phyloP scores from a whole-genome alignment of 2,329 filamentous ascomycete species.

The Calonectria ilicicola region DNA sequence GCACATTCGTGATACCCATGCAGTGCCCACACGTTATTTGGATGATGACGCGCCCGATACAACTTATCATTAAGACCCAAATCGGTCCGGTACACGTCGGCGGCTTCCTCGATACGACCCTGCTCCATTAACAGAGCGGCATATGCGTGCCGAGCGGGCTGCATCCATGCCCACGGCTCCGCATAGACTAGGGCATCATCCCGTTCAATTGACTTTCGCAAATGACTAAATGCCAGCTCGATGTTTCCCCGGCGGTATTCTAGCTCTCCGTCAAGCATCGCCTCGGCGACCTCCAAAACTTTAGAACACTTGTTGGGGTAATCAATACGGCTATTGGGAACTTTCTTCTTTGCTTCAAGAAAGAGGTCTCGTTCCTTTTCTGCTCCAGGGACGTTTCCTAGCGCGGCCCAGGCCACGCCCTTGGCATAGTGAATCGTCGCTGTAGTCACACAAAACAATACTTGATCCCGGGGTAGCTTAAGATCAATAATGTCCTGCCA shows the following conservation, averaged over 20 bases:
- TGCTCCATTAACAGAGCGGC: slow-evolving; percentile 76
- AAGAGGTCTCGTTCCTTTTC: slow-evolving; percentile 63
- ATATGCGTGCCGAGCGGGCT: slow-evolving; percentile 75
- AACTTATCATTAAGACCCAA: slow-evolving; percentile 68
- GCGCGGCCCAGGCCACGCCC: slow-evolving; percentile 73
- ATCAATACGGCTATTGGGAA: slow-evolving; percentile 68
- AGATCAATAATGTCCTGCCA: slow-evolving; percentile 75
- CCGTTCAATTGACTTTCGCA: slow-evolving; percentile 65
- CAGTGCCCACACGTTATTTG: slow-evolving; percentile 79
- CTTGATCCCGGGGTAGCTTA: slow-evolving; percentile 64
- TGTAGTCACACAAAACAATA: slow-evolving; percentile 74
- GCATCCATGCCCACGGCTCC: slow-evolving; percentile 84
- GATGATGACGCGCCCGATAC: slow-evolving; percentile 72
- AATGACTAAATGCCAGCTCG: slow-evolving; percentile 66
- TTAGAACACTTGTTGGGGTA: slow-evolving; percentile 76
- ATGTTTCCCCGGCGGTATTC: slow-evolving; percentile 73
- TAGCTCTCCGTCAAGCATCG: slow-evolving; percentile 79
- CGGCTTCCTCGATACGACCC: slow-evolving; percentile 65
- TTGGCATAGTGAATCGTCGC: slow-evolving; percentile 77
- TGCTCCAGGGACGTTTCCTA: slow-evolving; percentile 63
- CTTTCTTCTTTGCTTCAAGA: slow-evolving; percentile 57
- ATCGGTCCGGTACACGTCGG: slow-evolving; percentile 68
- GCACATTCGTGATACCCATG: slow-evolving; percentile 79
- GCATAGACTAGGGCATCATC: slow-evolving; percentile 75
- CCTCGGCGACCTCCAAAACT: slow-evolving; percentile 68